Evolutionary conservation across 106 monocot genomes (phyloP).

Genomic region (Acanthochlamys bracteata): DNA sequence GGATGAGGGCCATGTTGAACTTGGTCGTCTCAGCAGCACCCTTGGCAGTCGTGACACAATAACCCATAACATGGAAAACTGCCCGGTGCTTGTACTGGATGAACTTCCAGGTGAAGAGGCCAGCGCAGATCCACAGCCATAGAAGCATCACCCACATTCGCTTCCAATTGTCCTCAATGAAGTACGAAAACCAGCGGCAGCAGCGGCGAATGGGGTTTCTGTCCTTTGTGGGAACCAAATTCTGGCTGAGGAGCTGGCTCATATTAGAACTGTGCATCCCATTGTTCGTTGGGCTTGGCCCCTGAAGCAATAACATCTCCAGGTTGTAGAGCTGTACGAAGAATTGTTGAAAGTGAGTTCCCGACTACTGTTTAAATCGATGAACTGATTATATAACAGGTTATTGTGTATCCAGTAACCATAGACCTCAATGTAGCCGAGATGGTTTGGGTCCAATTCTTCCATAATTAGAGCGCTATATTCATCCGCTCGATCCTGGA

Average conservation of each 20-base stretch:
- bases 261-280: conserved; percentile 32
- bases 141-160: conserved; percentile 27
- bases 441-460: conserved; percentile 38
- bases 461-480: conserved; percentile 41
- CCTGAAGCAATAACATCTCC: conserved; percentile 35
- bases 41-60: conserved; percentile 32
- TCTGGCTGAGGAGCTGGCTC: conserved; percentile 16
- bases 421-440: conserved; percentile 32
- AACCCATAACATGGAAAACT: conserved; percentile 34
- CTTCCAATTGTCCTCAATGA: conserved; percentile 32
- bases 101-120: conserved; percentile 37
- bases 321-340: conserved; percentile 23
- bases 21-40: conserved; percentile 34
- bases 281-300: conserved; percentile 17
- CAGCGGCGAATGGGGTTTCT: conserved; percentile 16
- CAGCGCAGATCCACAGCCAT: conserved; percentile 21
- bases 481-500: conserved; percentile 36
- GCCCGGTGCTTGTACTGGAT: conserved; percentile 30
- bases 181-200: conserved; percentile 5
- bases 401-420: not conserved
- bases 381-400: no score
- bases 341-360: not conserved
- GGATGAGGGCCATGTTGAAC: conserved; percentile 44
- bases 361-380: not conserved
- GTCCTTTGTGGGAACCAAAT: conserved; percentile 18